Conservation (phyloP, 2,329 filamentous ascomycete genomes). For the Tolypocladium cylindrosporum region DNA sequence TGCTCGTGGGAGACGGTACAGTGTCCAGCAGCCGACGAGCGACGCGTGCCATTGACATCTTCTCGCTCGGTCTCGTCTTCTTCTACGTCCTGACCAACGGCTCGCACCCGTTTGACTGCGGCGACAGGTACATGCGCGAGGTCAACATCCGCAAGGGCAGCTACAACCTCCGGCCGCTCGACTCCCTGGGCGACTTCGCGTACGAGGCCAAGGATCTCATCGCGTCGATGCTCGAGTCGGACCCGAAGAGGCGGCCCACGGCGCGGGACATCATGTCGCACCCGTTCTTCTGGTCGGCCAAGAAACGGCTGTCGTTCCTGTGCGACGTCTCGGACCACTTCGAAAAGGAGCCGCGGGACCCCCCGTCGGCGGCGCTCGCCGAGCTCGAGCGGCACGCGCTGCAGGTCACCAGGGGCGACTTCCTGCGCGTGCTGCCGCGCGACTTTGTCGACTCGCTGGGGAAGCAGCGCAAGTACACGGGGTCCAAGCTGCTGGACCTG, state of each 20-base stretch:
- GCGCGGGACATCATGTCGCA: conserved; percentile 78
- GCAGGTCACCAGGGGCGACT: conserved; percentile 57
- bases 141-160: conserved; percentile 93
- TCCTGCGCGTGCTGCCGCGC: conserved; percentile 64
- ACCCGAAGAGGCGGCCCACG: conserved; percentile 52
- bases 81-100: conserved; percentile 96
- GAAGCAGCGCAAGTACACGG: conserved; percentile 92
- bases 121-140: conserved; percentile 90
- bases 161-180: conserved; percentile 60
- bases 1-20: conserved; percentile 46
- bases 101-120: conserved; percentile 85
- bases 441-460: conserved; percentile 83
- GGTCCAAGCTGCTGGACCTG: conserved; percentile 72
- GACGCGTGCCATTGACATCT: conserved; percentile 94
- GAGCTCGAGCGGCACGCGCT: conserved; percentile 46
- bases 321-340: conserved; percentile 96
- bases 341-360: conserved; percentile 81
- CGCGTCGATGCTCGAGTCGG: conserved; percentile 58
- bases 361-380: conserved; percentile 58
- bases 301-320: conserved; percentile 84
- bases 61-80: conserved; percentile 94
- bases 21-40: conserved; percentile 60
- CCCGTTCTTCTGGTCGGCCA: conserved; percentile 91
- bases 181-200: conserved; percentile 70
- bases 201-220: conserved; percentile 85